Evolutionary conservation across 1,284 basidiomycete genomes (phyloP), one percentile per base, ranked within the genome.

Genomic region (Fomitopsis pinicola): DNA sequence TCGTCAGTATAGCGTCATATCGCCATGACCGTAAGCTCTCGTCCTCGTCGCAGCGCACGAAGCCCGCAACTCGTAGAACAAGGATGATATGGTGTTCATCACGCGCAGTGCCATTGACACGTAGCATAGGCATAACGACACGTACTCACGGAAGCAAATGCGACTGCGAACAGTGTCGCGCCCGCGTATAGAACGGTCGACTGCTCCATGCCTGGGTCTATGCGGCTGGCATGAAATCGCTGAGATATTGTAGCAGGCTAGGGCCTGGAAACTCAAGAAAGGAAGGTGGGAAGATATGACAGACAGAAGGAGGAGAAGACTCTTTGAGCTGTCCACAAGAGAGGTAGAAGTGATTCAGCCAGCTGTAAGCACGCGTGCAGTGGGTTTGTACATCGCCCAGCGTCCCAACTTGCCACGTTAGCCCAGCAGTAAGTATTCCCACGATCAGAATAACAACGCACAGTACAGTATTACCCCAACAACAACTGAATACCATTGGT

Each of bases 31-130:
- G 78, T 71, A 66, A 57, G 63, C 66, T 78, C 62, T 91, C 90
- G 85, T 89, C 89, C 66, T 82, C 74, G 80, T 77, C 76, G 72
- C 77, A 79, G 83, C 89, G 88, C 82, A 66, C 57, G 38, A 63
- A 72, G 79, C 89, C 86, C 85, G 76, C 69, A 72, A 78, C 86
- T 92, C 89, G 79, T 88, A 91, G 89, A 92, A 92, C 89, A 92
- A 92, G 90, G 89, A 92, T 92, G 90, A 90, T 83, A 74, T 61
- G 78, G 80, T 73, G 73, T 68, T 90, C 89, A 91, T 91, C 89
- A 76, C 73, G 35, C 56, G 60, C 56, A 22, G 17, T 30, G 19
- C 42, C 28, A 22, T 19, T 22, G 42, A 50, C 19, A 30, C 30
- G 14, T 26, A 28, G 28, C 12, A 30, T 35, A 19, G 17, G n/a